Conservation (phyloP, 306 rosid genomes). For the Trichosanthes cucumerina region DNA sequence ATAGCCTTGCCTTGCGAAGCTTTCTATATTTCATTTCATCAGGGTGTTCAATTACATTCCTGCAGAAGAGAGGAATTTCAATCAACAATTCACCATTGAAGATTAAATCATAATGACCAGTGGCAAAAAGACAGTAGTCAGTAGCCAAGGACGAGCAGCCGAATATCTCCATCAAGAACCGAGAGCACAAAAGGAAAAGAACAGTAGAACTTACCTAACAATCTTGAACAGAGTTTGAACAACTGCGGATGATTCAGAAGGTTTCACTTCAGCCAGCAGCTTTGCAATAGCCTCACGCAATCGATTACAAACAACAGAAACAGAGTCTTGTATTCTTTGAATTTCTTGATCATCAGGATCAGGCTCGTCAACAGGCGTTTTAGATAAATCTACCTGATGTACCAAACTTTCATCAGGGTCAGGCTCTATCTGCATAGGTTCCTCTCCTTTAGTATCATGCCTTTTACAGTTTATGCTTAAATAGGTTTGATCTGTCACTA, state of each 20-base stretch:
- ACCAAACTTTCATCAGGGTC: constrained; percentile 36
- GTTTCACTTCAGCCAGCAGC: constrained; percentile 50
- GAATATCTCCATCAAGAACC: background rate
- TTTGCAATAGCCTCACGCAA: constrained; percentile 47
- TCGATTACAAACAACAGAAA: constrained; percentile 44
- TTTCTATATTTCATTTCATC: constrained; percentile 55
- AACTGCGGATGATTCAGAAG: constrained; percentile 34
- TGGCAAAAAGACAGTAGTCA: background rate
- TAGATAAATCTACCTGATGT: constrained; percentile 26
- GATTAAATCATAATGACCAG: background rate
- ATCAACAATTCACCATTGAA: constrained; percentile 9
- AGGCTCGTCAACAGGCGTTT: constrained; percentile 50
- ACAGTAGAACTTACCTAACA: constrained; percentile 35
- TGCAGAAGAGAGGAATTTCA: constrained; percentile 25
- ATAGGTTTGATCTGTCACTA: constrained; percentile 13
- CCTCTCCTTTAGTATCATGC: constrained; percentile 25
- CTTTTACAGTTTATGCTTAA: constrained; percentile 12
- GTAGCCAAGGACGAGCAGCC: background rate
- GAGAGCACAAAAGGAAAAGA: background rate
- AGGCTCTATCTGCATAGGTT: constrained; percentile 28
- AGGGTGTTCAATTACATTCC: constrained; percentile 83
- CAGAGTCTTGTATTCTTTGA: constrained; percentile 65
- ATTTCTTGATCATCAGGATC: constrained; percentile 83
- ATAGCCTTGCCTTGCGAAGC: constrained; percentile 54
- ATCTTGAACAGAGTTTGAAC: constrained; percentile 70